Conservation (phyloP, 2,329 filamentous ascomycete species). For the Hawksworthiomyces lignivorus region DNA sequence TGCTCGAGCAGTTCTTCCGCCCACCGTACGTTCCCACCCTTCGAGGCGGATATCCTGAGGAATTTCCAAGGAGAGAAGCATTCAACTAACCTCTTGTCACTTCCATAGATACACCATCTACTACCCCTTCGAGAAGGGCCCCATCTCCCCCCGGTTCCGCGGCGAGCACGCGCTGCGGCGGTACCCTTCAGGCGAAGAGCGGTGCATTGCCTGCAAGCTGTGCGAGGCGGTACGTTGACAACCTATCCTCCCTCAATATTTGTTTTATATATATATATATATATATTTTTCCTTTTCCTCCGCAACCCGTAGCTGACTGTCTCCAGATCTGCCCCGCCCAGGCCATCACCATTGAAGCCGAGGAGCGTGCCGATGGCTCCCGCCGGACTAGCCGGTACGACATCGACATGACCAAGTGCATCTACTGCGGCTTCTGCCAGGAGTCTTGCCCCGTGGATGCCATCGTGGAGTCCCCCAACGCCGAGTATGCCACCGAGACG, state of each 20-base stretch:
- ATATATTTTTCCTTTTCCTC: too few species aligned
- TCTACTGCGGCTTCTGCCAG: slow-evolving; percentile 99
- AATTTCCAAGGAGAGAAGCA: too few species aligned
- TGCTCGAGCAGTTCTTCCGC: slow-evolving; percentile 96
- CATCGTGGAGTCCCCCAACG: slow-evolving; percentile 59
- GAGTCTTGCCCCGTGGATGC: slow-evolving; percentile 98
- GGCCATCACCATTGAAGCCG: slow-evolving; percentile 97
- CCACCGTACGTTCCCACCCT: slow-evolving; percentile 66
- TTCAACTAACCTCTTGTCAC: background rate
- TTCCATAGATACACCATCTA: slow-evolving; percentile 81
- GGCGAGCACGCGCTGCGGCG: slow-evolving; percentile 94
- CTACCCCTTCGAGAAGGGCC: slow-evolving; percentile 98
- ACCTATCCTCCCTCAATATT: too few species aligned
- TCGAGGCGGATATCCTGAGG: too few species aligned
- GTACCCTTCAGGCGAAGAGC: slow-evolving; percentile 95
- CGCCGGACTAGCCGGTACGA: slow-evolving; percentile 95
- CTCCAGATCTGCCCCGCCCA: slow-evolving; percentile 81
- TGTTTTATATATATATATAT: background rate
- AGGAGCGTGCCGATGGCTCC: slow-evolving; percentile 93
- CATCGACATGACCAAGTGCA: slow-evolving; percentile 99
- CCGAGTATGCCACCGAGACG: slow-evolving; percentile 57
- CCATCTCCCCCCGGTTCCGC: slow-evolving; percentile 95
- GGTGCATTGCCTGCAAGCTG: slow-evolving; percentile 99
- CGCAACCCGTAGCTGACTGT: background rate
- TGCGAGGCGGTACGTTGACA: slow-evolving; percentile 67